Evolutionary conservation across 805 yeast species (phyloP), one percentile per base, ranked within the genome.

Genomic region (Suhomyces vadensis): DNA sequence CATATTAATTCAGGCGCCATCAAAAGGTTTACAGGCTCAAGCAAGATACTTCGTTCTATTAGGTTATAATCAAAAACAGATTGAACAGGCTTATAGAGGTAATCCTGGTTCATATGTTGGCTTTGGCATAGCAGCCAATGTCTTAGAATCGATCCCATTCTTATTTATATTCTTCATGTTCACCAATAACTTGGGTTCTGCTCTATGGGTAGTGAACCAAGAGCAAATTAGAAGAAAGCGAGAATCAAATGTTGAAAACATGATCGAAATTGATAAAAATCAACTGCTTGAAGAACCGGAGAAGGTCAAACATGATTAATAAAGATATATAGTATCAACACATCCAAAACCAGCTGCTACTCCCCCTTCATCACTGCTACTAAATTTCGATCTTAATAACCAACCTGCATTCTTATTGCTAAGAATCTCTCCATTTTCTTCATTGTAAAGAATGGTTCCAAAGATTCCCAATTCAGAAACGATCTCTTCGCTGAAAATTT

Each of bases 261-360:
- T 19, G n/a, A 17, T 27, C 21, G 22, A 23, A n/a, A 37, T 40
- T 19, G 31, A 40, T 16, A 22, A 9, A 5, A 22, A 23, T 3
- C 24, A 17, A 14, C n/a, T 13, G 9, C 16, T 26, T 16, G 31
- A 25, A 25, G 29, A 26, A 9, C 16, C 16, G n/a, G 31, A 7
- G 7, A 27, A 27, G 14, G 7, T 13, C 14, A 27, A 27, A 27
- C 31, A 27, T 7, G 33, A 29, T 39, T 58, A 67, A 47, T 75
- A 73, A 33, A 88, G 67, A 48, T 82, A 79, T 27, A 90, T 74
- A 57, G 90, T 86, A 64, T 94, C 99, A 31, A 94, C 87, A 64
- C 97, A 90, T 5, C 98, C 99, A 66, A 87, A 92, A 1, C 99
- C 99, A 11, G 99, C 99, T 17, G 98, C 98, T 25, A 94, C 97